These are phyloP conservation scores for Auricularia auricula-judae DNA, from an alignment of 768 basidiomycete species.

Conservation along the genomic window DNA sequence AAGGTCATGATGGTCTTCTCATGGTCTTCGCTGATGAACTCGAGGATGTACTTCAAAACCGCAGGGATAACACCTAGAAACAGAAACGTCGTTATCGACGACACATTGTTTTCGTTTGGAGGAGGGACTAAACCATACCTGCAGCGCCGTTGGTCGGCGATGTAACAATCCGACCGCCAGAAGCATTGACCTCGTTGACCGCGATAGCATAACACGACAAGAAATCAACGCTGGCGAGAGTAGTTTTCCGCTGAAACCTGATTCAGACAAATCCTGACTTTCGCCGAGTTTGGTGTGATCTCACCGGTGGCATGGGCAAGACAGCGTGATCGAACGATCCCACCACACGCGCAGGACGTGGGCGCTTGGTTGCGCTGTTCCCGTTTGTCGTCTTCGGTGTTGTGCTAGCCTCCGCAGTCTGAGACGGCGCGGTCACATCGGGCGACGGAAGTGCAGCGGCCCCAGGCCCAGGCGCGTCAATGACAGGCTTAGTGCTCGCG, in stretches of 20 bases:
- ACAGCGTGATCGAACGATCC: slow-evolving; percentile 75
- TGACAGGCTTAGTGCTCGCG: slow-evolving; percentile 2
- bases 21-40: slow-evolving; percentile 86
- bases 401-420: background rate
- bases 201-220: slow-evolving; percentile 90
- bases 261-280: background rate
- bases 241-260: slow-evolving; percentile 53
- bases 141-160: slow-evolving; percentile 90
- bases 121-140: slow-evolving; percentile 71
- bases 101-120: slow-evolving; percentile 35
- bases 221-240: slow-evolving; percentile 86
- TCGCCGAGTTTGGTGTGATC: slow-evolving; percentile 14
- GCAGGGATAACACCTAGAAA: slow-evolving; percentile 2
- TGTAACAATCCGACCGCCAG: slow-evolving; percentile 89
- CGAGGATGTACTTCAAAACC: slow-evolving; percentile 5
- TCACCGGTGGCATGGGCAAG: slow-evolving; percentile 70
- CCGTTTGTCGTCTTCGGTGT: background rate
- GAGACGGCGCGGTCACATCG: slow-evolving; percentile 7
- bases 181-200: slow-evolving; percentile 90
- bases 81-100: background rate
- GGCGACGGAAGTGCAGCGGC: slow-evolving; percentile 12
- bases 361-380: background rate
- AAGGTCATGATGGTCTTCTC: slow-evolving; percentile 85
- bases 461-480: slow-evolving; percentile 26
- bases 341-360: slow-evolving; percentile 37